These are phyloP conservation scores for Rauvolfia tetraphylla DNA, from an alignment of 257 asterid species.

Conservation along the genomic window DNA sequence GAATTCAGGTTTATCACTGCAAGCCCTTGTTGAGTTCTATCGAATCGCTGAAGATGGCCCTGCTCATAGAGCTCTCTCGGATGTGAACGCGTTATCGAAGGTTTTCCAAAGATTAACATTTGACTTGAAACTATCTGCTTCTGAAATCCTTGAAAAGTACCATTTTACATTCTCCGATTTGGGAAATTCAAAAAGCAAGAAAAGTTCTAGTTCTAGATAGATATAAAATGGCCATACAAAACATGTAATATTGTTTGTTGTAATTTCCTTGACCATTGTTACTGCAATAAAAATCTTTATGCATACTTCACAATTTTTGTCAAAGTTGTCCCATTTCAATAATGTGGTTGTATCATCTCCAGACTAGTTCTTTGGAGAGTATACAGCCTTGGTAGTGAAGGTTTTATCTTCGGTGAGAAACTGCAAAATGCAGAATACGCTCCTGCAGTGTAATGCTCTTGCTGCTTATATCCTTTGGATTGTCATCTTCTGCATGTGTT, in stretches of 20 bases:
- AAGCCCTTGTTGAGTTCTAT: constrained; percentile 58
- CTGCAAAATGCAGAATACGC: too few relatives aligned
- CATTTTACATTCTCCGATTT: constrained; percentile 40
- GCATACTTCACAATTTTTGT: too few relatives aligned
- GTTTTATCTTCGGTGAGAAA: too few relatives aligned
- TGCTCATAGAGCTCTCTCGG: constrained; percentile 83
- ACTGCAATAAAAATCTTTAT: neutral
- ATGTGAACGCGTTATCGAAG: constrained; percentile 59
- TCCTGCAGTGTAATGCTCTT: too few relatives aligned
- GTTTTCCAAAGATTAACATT: constrained; percentile 66
- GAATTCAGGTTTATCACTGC: constrained; percentile 38
- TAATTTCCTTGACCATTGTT: constrained; percentile 1
- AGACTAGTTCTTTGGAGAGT: too few relatives aligned
- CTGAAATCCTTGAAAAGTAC: constrained; percentile 45
- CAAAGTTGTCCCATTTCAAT: too few relatives aligned
- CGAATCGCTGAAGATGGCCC: constrained; percentile 51
- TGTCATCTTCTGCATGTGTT: too few relatives aligned
- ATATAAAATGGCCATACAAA: neutral
- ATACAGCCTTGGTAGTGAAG: too few relatives aligned
- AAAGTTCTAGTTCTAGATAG: constrained; percentile 22
- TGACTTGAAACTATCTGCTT: constrained; percentile 48
- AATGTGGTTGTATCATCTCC: neutral
- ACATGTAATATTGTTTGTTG: constrained; percentile 8
- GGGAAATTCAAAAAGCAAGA: constrained; percentile 30
- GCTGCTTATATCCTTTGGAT: too few relatives aligned